These are phyloP conservation scores for Alternaria arborescens DNA, from an alignment of 2,329 filamentous ascomycete genomes.

Conservation along the genomic window DNA sequence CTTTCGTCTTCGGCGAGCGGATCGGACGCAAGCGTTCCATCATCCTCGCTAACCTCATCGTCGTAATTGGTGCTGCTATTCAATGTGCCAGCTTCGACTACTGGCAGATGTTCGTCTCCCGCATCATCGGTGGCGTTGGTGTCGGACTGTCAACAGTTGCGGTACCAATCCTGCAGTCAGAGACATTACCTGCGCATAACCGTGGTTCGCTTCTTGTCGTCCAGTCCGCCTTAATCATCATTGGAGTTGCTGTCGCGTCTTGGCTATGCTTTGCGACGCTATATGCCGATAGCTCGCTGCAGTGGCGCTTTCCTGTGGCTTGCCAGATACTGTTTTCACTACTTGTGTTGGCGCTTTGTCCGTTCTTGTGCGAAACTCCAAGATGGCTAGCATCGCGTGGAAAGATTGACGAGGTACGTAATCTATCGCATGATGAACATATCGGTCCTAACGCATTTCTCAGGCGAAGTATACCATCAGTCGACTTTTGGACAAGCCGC, in stretches of 20 bases:
- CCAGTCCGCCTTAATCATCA: constrained; percentile 26
- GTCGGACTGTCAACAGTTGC: constrained; percentile 59
- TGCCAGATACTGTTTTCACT: constrained; percentile 66
- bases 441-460: background rate
- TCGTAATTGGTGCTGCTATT: constrained; percentile 44
- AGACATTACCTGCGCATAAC: constrained; percentile 40
- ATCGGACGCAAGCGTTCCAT: constrained; percentile 65
- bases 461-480: constrained; percentile 33
- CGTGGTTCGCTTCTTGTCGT: constrained; percentile 25
- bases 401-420: constrained; percentile 32
- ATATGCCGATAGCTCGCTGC: constrained; percentile 21
- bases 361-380: constrained; percentile 52
- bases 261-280: constrained; percentile 27
- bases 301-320: constrained; percentile 59
- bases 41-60: constrained; percentile 61
- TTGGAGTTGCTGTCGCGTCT: constrained; percentile 25
- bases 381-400: constrained; percentile 50
- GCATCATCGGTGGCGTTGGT: constrained; percentile 55
- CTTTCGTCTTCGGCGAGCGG: constrained; percentile 61
- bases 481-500: constrained; percentile 43
- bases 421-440: too few relatives aligned
- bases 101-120: constrained; percentile 44
- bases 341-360: constrained; percentile 59
- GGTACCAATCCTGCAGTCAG: constrained; percentile 55
- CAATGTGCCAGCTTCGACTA: constrained; percentile 44